Conservation (phyloP, 2,329 filamentous ascomycete species). For the Botryotinia calthae region DNA sequence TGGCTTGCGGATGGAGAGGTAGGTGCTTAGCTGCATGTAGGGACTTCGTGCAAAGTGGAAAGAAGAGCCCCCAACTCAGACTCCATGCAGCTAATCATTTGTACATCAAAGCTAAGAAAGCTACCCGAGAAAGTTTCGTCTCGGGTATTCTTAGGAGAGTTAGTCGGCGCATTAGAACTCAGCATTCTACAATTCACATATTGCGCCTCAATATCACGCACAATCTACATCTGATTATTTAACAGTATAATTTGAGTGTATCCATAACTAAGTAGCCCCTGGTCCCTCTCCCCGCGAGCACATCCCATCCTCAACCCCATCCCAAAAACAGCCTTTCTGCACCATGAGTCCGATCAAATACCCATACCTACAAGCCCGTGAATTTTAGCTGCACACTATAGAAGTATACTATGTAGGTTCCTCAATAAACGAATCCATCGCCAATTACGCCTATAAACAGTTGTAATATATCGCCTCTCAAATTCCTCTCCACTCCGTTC, state of each 20-base stretch:
- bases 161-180: not conserved
- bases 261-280: not conserved
- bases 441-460: slow-evolving; percentile 12
- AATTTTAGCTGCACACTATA: not conserved
- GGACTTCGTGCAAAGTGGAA: not conserved
- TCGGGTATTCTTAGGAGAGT: not conserved
- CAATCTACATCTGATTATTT: not conserved
- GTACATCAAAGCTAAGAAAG: not conserved
- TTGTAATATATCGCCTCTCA: slow-evolving; percentile 4
- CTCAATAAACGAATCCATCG: slow-evolving; percentile 2
- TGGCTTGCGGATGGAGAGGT: not conserved
- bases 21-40: not conserved
- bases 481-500: not conserved
- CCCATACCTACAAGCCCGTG: slow-evolving; percentile 4
- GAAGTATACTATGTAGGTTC: not conserved
- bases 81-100: not conserved
- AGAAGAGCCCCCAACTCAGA: not conserved
- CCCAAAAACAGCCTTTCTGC: not conserved
- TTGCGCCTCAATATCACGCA: not conserved
- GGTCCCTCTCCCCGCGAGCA: not conserved
- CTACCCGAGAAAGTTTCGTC: not conserved
- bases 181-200: not conserved
- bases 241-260: slow-evolving; percentile 4
- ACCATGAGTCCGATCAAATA: slow-evolving; percentile 7
- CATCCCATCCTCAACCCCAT: not conserved